Conservation (phyloP, 345 rosid species). For the Aethionema arabicum region DNA sequence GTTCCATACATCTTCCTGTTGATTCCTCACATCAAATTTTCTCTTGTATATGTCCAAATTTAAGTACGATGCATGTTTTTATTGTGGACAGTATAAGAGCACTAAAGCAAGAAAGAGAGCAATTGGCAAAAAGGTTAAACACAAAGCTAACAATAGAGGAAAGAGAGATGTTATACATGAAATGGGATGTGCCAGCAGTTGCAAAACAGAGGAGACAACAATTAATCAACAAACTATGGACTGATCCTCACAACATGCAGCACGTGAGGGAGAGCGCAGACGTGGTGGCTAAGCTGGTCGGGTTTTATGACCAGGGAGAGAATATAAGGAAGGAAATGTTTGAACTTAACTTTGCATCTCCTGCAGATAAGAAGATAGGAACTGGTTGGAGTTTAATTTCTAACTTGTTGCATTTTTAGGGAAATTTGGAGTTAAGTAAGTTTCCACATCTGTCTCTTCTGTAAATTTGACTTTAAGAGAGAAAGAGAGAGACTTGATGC, state of each 20-base stretch:
- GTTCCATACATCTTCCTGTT: too few species aligned
- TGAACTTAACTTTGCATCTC: slow-evolving; percentile 69
- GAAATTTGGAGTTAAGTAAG: neutral
- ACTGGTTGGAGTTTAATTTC: slow-evolving; percentile 93
- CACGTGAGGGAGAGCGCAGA: slow-evolving; percentile 77
- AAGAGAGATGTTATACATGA: slow-evolving; percentile 69
- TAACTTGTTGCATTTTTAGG: slow-evolving; percentile 59
- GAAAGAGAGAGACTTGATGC: neutral
- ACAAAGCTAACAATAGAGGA: slow-evolving; percentile 71
- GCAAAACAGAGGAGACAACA: slow-evolving; percentile 90
- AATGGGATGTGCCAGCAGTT: slow-evolving; percentile 78
- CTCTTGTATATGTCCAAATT: too few species aligned
- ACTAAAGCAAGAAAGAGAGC: slow-evolving; percentile 84
- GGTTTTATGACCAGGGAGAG: slow-evolving; percentile 80
- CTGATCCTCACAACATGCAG: slow-evolving; percentile 74
- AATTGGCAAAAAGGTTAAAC: slow-evolving; percentile 77
- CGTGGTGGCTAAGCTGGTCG: slow-evolving; percentile 78
- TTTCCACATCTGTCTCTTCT: too few species aligned
- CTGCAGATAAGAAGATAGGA: slow-evolving; percentile 83
- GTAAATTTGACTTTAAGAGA: too few species aligned
- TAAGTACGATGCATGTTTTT: neutral
- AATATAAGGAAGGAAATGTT: slow-evolving; percentile 87
- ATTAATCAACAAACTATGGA: slow-evolving; percentile 83
- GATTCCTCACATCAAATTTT: too few species aligned
- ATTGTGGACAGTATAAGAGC: slow-evolving; percentile 61